Percentiles rank a stretch among this genome's conserved stretches.
Evolutionary conservation across 139 green algal genomes (phyloP).

Genomic region (Auxenochlorella pyrenoidosa): DNA sequence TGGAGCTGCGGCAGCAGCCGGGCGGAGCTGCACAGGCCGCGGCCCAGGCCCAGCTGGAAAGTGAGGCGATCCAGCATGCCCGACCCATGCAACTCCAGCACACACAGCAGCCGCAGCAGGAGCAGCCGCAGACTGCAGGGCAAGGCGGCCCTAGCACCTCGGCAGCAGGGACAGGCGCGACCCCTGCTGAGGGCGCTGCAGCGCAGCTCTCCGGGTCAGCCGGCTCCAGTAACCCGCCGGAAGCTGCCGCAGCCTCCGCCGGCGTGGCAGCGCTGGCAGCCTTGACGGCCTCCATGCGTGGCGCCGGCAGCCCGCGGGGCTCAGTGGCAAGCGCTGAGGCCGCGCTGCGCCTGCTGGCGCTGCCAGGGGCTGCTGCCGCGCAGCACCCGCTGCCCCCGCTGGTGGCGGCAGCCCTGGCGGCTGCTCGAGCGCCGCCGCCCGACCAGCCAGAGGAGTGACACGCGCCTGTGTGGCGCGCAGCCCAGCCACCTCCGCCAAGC

Average conservation of each 20-base stretch:
- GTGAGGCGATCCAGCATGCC: not conserved
- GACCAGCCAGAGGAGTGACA: conserved; percentile 16
- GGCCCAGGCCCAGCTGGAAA: not conserved
- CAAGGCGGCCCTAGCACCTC: not conserved
- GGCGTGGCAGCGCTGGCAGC: not conserved
- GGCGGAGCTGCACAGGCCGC: not conserved
- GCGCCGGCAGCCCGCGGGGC: not conserved
- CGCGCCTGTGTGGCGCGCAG: no score
- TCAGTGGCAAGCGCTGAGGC: not conserved
- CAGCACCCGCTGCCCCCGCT: conserved; percentile 13
- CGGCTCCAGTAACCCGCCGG: not conserved
- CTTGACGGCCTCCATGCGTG: not conserved
- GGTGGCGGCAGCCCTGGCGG: conserved; percentile 10
- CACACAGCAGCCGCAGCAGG: not conserved
- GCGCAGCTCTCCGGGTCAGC: no score
- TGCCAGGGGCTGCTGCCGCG: not conserved
- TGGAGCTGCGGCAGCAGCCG: conserved; percentile 1
- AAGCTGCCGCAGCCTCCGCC: not conserved
- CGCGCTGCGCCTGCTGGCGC: not conserved
- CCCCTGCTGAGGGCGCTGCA: not conserved
- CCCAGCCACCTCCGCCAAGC: no score
- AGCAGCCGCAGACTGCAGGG: not conserved
- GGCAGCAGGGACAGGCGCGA: not conserved
- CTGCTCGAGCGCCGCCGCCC: not conserved
- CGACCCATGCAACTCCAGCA: not conserved